A percentile compares a stretch with the other conserved stretches of the same genome.
Evolutionary conservation across 2,329 filamentous ascomycete genomes (phyloP).

Genomic region (Dothistroma septosporum): DNA sequence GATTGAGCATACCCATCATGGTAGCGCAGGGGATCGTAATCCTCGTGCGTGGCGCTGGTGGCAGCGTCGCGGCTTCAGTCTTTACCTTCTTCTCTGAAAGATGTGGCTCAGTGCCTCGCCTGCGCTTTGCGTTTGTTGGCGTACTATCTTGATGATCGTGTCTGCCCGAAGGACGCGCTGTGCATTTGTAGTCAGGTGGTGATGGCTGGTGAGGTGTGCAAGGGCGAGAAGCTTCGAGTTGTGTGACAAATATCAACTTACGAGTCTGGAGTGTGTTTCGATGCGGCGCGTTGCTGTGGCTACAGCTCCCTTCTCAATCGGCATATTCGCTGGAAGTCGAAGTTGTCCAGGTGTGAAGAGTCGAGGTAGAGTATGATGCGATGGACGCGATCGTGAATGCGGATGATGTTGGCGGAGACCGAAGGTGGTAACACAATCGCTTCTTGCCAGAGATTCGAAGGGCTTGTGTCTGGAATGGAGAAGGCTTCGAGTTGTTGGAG

Average conservation of each 20-base stretch:
- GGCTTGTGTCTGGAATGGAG: background rate
- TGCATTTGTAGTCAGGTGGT: background rate
- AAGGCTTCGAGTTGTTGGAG: background rate
- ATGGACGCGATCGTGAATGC: background rate
- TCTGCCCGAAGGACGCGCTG: background rate
- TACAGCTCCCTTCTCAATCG: background rate
- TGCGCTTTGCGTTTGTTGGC: background rate
- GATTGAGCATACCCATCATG: background rate
- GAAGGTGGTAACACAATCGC: background rate
- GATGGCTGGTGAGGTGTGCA: background rate
- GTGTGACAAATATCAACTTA: background rate
- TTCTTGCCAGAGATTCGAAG: background rate
- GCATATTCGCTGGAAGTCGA: background rate
- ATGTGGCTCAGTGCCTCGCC: background rate
- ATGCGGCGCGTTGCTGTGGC: background rate
- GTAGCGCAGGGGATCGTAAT: background rate
- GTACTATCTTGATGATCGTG: background rate
- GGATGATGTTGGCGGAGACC: background rate
- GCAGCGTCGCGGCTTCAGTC: background rate
- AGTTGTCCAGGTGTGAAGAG: background rate
- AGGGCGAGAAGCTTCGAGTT: background rate
- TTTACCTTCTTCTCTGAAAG: background rate
- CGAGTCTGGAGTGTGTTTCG: background rate
- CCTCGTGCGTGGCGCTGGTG: background rate
- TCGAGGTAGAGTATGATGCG: background rate